Evolutionary conservation across 495 filamentous ascomycete species (phyloP), one percentile per base, ranked within the genome.

Genomic region (Hyphodiscus hymeniophilus): DNA sequence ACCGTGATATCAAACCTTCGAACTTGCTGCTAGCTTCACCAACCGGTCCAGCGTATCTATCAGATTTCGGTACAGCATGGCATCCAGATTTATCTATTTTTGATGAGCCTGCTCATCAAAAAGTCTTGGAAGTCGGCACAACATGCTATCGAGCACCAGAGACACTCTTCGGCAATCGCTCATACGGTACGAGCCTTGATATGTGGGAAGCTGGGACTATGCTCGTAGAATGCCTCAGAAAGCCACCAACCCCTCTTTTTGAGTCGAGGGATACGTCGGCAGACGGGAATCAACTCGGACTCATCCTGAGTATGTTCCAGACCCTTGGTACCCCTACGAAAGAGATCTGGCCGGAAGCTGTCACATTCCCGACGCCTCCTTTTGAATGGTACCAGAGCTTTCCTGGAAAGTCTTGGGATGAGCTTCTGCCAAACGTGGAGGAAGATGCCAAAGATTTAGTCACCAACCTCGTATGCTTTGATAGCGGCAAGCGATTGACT

Each of bases 41-140:
- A 0, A 61, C 71, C n/a, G 84, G 86, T 1, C 81, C 84, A 1
- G 85, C 85, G 3, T 82, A 80, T 41, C 69, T 98, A 16, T 79
- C 84, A 13, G 92, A 98, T 65, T 97, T 98, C 67, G 92, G 92
- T 17, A 91, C 91, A 31, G 78, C 91, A 7, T 96, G 85, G 85
- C 77, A 81, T 49, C 76, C 82, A 7, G 60, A 66, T 2, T 41
- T 68, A 8, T 82, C 81, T 24, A 46, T 69, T 2, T 59, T 64
- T 1, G 73, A 76, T 13, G 89, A 97, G 60, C 76, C 81, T 7
- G 52, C 69, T 7, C 63, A 75, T 42, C 52, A 73, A 42, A 97
- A 95, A 64, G 84, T 95, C 51, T 82, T 89, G 12, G 92, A 99
- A 63, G 82, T 99, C 8, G 92, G 92, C 5, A 97, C 92, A 0